These are phyloP conservation scores for Asterionellopsis glacialis DNA, from an alignment of 108 stramenopile genomes.

Conservation along the genomic window DNA sequence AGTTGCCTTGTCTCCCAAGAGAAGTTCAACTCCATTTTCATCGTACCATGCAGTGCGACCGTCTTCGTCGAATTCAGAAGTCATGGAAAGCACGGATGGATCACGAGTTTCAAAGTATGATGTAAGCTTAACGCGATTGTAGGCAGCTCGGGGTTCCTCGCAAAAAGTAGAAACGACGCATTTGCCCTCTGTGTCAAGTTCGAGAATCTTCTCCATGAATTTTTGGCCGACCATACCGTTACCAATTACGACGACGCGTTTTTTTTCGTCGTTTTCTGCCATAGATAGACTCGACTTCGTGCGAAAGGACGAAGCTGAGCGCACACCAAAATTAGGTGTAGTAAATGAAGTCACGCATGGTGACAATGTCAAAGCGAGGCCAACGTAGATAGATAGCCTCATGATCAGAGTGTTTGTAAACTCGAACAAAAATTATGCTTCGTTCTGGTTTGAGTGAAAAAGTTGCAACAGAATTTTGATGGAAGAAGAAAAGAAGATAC, in stretches of 20 bases:
- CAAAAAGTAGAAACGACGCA: slow-evolving; percentile 83
- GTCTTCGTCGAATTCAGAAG: slow-evolving; percentile 68
- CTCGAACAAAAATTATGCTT: no score
- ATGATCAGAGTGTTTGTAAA: no score
- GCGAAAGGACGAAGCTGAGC: not conserved
- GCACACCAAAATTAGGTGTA: no score
- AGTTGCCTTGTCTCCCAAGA: slow-evolving; percentile 79
- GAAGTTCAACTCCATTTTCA: slow-evolving; percentile 75
- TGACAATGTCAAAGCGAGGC: no score
- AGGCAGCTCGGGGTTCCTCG: slow-evolving; percentile 89
- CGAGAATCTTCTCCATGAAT: slow-evolving; percentile 87
- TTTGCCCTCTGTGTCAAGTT: slow-evolving; percentile 50
- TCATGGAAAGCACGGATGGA: slow-evolving; percentile 79
- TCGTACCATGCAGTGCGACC: slow-evolving; percentile 85
- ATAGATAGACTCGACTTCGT: not conserved
- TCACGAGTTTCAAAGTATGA: slow-evolving; percentile 89
- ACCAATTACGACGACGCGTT: slow-evolving; percentile 84
- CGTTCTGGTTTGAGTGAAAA: no score
- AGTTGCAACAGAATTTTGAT: no score
- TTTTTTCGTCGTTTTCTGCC: slow-evolving; percentile 35
- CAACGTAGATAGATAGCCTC: no score
- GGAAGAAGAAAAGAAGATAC: no score
- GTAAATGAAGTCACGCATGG: no score
- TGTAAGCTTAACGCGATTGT: slow-evolving; percentile 91
- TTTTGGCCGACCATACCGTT: slow-evolving; percentile 94